A percentile compares a stretch with the other conserved stretches of the same genome.
phyloP scores from a whole-genome alignment of 768 basidiomycete genomes.

The Pisolithus orientalis region DNA sequence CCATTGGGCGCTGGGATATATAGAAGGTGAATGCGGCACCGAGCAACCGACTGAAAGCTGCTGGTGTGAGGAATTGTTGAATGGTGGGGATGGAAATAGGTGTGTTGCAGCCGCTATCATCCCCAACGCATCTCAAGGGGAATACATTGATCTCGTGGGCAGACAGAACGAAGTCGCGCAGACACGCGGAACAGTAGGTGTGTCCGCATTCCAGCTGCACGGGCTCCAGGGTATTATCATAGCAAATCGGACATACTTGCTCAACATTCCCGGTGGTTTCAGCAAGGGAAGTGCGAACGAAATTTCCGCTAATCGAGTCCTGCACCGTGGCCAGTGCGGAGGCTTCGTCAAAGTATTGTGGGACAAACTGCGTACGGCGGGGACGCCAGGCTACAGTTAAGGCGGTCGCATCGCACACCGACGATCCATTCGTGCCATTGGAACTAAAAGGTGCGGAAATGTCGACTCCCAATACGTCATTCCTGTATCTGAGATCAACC shows the following conservation, averaged over 20 bases:
- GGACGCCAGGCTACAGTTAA: not conserved
- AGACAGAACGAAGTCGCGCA: conserved; percentile 50
- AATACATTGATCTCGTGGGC: conserved; percentile 51
- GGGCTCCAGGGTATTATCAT: conserved; percentile 35
- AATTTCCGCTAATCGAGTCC: not conserved
- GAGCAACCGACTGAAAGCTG: conserved; percentile 49
- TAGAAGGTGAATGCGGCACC: conserved; percentile 52
- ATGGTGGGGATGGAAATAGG: conserved; percentile 49
- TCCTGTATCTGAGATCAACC: conserved; percentile 44
- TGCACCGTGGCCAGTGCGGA: not conserved
- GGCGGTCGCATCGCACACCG: not conserved
- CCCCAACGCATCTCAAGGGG: conserved; percentile 64
- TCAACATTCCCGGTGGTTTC: not conserved
- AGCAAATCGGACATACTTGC: conserved; percentile 49
- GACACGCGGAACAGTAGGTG: conserved; percentile 56
- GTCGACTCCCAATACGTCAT: conserved; percentile 7
- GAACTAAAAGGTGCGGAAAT: not conserved
- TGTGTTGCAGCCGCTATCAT: conserved; percentile 50
- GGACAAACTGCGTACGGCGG: not conserved
- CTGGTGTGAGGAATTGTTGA: conserved; percentile 41
- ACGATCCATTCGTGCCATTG: not conserved
- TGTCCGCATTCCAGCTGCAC: conserved; percentile 58
- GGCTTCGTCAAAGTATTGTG: not conserved
- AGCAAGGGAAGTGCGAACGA: not conserved
- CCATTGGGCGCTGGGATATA: conserved; percentile 49